Evolutionary conservation across 192 early-diverging fungal genomes (phyloP).

Genomic region (Backusella psychrophila): DNA sequence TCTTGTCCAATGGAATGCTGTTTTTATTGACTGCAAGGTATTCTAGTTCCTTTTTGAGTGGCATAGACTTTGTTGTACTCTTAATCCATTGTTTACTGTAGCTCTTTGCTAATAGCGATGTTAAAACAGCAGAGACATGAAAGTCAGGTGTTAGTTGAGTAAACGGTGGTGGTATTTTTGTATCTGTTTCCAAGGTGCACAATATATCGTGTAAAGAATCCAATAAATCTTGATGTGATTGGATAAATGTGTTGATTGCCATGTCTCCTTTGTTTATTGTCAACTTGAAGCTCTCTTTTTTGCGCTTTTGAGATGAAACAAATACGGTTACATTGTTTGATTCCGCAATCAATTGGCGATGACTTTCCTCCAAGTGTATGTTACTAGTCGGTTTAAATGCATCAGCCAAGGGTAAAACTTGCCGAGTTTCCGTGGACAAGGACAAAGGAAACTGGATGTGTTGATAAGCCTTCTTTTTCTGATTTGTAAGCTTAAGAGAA

Average conservation of each 20-base stretch:
- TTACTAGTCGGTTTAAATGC: too few relatives aligned
- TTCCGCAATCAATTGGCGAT: neutral
- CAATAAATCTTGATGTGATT: conserved; percentile 8
- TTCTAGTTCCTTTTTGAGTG: neutral
- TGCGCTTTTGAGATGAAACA: neutral
- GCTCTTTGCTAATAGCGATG: neutral
- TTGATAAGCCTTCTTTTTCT: too few relatives aligned
- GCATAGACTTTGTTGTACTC: neutral
- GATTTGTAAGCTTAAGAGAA: neutral
- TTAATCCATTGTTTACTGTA: neutral
- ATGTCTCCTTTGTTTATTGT: conserved; percentile 1
- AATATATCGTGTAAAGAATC: neutral
- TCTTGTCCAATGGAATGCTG: neutral
- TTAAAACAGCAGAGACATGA: neutral
- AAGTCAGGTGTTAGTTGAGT: neutral
- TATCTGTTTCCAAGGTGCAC: neutral
- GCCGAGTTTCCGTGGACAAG: neutral
- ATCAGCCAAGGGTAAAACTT: too few relatives aligned
- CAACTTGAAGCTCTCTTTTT: neutral
- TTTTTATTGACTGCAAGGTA: too few relatives aligned
- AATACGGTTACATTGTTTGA: neutral
- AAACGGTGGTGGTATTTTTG: neutral
- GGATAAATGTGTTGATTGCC: neutral
- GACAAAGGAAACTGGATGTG: neutral
- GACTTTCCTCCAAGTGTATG: neutral